Evolutionary conservation across 768 basidiomycete species (phyloP), one percentile per base, ranked within the genome.

Genomic region (Amanita exitialis): DNA sequence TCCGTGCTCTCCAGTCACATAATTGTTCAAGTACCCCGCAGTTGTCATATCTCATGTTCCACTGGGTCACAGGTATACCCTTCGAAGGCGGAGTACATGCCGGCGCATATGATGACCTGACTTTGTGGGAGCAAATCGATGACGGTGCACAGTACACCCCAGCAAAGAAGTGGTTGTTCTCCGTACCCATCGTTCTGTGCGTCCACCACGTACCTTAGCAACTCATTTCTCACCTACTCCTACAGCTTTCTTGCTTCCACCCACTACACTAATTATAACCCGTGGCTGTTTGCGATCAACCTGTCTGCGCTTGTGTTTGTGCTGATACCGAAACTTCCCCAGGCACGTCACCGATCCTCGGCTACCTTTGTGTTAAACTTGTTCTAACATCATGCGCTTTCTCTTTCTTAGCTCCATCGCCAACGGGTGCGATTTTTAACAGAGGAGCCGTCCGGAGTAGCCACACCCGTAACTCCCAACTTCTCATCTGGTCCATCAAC

Each of bases 101-200:
- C 9, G 96, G 96, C 20, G 96, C 92, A 10, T 99, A 95, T 68
- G 96, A 98, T 64, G 91, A 97, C 59, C 77, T 98, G 44, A 98
- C 96, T 0, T 72, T 99, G 27, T 99, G 96, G 96, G 96, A 99
- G 63, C 96, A 99, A 74, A 99, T 99, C 45, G 96, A 99, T 66
- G 87, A 90, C 45, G 96, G 96, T 35, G 96, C 94, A 0, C 96
- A 98, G 61, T 96, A 98, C 67, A 99, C 96, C 4, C 96, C 96
- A 0, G 85, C 96, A 4, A 96, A 91, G 73, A 99, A 99, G 64
- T 98, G 93, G 91, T 73, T 99, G 25, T 77, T 96, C 53, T 81
- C 79, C 48, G 83, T 93, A 6, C 96, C 96, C 0, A 84, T 98
- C 57, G 76, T 77, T 34, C 73, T 99, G 96, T 97, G 59, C 63